Evolutionary conservation across 1,284 basidiomycete genomes (phyloP), one percentile per base, ranked within the genome.

Genomic region (Coriolopsis trogii): DNA sequence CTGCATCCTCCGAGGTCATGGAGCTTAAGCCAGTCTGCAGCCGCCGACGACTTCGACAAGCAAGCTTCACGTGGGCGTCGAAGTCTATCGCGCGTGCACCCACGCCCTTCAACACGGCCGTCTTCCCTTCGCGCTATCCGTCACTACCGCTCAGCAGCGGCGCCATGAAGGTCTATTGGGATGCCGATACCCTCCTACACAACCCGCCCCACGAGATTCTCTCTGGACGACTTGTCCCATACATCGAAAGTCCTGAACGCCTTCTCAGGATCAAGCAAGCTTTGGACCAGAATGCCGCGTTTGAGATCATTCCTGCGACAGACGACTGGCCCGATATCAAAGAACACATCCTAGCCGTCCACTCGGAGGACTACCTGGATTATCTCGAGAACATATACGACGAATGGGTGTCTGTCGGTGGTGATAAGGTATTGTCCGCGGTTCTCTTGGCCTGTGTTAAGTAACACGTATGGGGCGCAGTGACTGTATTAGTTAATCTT

Each of bases 141-240:
- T 39, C 15, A n/a, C 9, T 24, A 21, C 18, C 9, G 15, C 3
- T 15, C 37, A 12, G 12, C 37, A 12, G 25, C 28, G 28, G 21
- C 13, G 12, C 10, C 36, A 77, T 56, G 49, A 68, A 65, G 2
- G 60, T 70, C 44, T 54, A 61, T 41, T 51, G 56, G 48, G 47
- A 62, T 26, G 20, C 40, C 4, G 59, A 55, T 24, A 63, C 58
- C 41, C 58, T 65, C 26, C 45, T 65, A 0, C 72, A 73, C 45
- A 41, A 69, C 40, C 70, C 71, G 15, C 65, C 65, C 4, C 58
- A 63, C 30, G 71, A 73, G 45, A 66, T 70, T 23, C 55, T 71
- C 13, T 67, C 64, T 15, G 71, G 70, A 4, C 53, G 56, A 9
- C 56, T 62, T 6, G 58, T 67, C 6, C 62, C 66, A 2, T 72